Conservation (phyloP, 2,329 filamentous ascomycete genomes). For the Cyclaneusma minus region DNA sequence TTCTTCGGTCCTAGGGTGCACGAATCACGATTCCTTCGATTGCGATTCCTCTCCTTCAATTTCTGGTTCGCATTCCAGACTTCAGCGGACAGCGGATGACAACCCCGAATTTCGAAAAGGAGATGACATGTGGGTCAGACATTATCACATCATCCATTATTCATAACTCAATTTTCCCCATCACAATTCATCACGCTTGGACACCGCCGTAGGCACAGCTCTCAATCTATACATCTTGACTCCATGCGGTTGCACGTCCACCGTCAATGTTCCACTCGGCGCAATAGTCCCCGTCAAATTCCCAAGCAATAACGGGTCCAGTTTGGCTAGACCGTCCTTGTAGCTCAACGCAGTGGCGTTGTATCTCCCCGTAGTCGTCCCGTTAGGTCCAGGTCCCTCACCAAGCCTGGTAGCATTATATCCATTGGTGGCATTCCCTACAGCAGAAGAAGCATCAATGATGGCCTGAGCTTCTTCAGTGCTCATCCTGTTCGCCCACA, state of each 20-base stretch:
- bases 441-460: constrained; percentile 23
- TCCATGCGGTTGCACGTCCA: constrained; percentile 29
- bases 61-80: no score
- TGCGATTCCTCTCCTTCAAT: no score
- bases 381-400: no score
- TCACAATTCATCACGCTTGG: constrained; percentile 28
- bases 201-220: constrained; percentile 13
- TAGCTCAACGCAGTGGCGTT: constrained; percentile 33
- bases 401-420: constrained; percentile 16
- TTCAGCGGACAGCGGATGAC: no score
- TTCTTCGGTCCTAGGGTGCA: no score
- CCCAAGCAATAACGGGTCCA: constrained; percentile 29
- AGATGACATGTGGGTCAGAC: no score
- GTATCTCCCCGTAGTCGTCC: constrained; percentile 21
- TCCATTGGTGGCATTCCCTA: constrained; percentile 16
- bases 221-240: constrained; percentile 33
- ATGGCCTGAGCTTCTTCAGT: constrained; percentile 26
- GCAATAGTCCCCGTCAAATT: constrained; percentile 25
- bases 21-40: no score
- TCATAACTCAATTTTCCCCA: no score
- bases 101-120: no score
- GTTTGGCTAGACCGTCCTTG: constrained; percentile 26
- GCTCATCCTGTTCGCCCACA: constrained; percentile 39
- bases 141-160: no score
- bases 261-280: constrained; percentile 25